phyloP scores from a whole-genome alignment of 2,329 filamentous ascomycete species.

The Botrytis tulipae region DNA sequence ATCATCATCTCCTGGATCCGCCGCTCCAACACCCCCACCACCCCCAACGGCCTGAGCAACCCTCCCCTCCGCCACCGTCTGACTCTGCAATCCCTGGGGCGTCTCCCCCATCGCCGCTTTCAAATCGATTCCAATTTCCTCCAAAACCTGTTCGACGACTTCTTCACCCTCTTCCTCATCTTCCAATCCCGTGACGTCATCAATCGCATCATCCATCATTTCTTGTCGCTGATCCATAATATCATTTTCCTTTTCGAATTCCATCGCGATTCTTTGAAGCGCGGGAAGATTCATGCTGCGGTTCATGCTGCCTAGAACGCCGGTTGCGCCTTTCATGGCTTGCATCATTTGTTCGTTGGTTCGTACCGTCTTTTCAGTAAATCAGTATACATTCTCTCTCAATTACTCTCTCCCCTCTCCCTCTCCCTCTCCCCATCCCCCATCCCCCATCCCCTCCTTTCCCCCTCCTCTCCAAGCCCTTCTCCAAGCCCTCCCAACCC shows the following conservation, averaged over 20 bases:
- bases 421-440: neutral
- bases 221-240: slow-evolving; percentile 99
- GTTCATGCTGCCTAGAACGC: slow-evolving; percentile 94
- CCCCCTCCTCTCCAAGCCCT: too few relatives aligned
- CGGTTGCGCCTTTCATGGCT: slow-evolving; percentile 97
- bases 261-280: slow-evolving; percentile 95
- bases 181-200: slow-evolving; percentile 87
- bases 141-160: slow-evolving; percentile 91
- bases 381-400: slow-evolving; percentile 1
- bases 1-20: slow-evolving; percentile 73
- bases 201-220: slow-evolving; percentile 99
- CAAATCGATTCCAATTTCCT: slow-evolving; percentile 94
- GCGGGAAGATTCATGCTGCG: slow-evolving; percentile 95
- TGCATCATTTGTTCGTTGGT: slow-evolving; percentile 99
- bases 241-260: slow-evolving; percentile 98
- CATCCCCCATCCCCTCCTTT: neutral
- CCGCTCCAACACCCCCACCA: slow-evolving; percentile 55
- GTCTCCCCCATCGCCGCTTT: slow-evolving; percentile 88
- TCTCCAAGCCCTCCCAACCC: too few relatives aligned
- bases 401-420: neutral
- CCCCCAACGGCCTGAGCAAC: slow-evolving; percentile 85
- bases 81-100: slow-evolving; percentile 76
- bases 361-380: slow-evolving; percentile 70
- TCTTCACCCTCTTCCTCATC: slow-evolving; percentile 96
- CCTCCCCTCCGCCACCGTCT: slow-evolving; percentile 68